Base-by-base conservation (phyloP, 2,329 filamentous ascomycete genomes). In the Colletotrichum shisoi region DNA sequence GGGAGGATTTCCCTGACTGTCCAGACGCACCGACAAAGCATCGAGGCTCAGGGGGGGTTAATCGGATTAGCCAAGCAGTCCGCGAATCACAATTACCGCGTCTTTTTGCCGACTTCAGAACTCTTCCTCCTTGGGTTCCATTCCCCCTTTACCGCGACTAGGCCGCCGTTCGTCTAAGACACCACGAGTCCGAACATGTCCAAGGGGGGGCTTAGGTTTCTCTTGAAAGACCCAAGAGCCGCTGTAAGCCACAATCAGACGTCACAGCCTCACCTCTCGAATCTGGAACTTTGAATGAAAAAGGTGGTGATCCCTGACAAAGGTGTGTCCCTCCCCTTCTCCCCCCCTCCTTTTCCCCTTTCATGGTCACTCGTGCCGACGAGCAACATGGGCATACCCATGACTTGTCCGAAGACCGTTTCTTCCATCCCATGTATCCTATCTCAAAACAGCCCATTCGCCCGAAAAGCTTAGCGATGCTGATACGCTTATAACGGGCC, bases 1-100 rank as follows among this genome's bases (percentile, higher is more conserved):
- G 54, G 31, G 39, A 57, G 61, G 49, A 68, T 68, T 68, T 60
- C 65, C 65, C 62, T 57, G 56, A 52, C 56, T 45, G 65, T 60
- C 54, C 37, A 59, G 5, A 44, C 49, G 65, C 65, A 65, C 65
- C 56, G 65, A 68, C 62, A 21, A 56, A 52, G 62, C 65, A 68
- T 68, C 60, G 61, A 57, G 44, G 40, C 59, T 17, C 62, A 60
- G 61, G 61, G 65, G 61, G 65, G 57, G n/a, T n/a, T n/a, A n/a
- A 48, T 60, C 54, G 60, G 44, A 56, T 39, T 42, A 37, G 31
- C 40, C 34, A 58, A 46, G 39, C 39, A 40, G 60, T 37, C 64
- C 27, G 17, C 44, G 37, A 64, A 60, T 56, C 31, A 65, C 34
- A 31, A 27, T 42, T 11, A n/a, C 40, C 31, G 53, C n/a, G 4